These are phyloP conservation scores for Zymoseptoria passerinii DNA, from an alignment of 2,329 filamentous ascomycete species.

Conservation along the genomic window DNA sequence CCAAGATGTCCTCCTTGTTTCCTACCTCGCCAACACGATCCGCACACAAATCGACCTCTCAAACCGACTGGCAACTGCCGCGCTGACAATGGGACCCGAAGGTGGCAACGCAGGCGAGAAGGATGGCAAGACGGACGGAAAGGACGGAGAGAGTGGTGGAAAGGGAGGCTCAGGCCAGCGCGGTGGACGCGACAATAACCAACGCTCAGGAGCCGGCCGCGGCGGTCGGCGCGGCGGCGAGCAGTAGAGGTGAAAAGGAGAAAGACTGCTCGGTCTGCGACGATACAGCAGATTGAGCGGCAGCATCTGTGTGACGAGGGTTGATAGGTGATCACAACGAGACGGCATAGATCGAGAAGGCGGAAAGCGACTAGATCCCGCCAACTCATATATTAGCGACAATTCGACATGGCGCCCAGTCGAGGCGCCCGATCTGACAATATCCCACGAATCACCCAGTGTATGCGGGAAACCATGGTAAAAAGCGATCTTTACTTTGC, in stretches of 20 bases:
- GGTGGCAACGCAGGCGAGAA: constrained; percentile 18
- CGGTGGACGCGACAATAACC: constrained; percentile 9
- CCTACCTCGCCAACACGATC: constrained; percentile 96
- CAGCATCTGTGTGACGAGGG: background rate
- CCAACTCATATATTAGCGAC: background rate
- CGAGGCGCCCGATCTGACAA: background rate
- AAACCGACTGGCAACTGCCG: constrained; percentile 72
- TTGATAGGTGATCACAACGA: background rate
- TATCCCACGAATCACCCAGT: background rate
- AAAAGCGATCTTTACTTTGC: background rate
- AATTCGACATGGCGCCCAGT: constrained; percentile 2
- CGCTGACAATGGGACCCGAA: constrained; percentile 39
- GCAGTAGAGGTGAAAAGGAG: constrained; percentile 12
- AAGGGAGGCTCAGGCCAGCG: constrained; percentile 13
- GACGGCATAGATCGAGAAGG: background rate
- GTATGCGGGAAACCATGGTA: background rate
- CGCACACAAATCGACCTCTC: constrained; percentile 98
- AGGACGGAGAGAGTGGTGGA: constrained; percentile 16
- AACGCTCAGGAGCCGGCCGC: constrained; percentile 22
- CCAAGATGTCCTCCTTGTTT: constrained; percentile 96
- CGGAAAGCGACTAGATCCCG: background rate
- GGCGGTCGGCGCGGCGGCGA: constrained; percentile 26
- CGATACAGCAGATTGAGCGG: background rate
- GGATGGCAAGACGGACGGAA: constrained; percentile 10
- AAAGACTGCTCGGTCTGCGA: constrained; percentile 2